Conservation (phyloP, 306 rosid genomes). For the Quercus rubra region DNA sequence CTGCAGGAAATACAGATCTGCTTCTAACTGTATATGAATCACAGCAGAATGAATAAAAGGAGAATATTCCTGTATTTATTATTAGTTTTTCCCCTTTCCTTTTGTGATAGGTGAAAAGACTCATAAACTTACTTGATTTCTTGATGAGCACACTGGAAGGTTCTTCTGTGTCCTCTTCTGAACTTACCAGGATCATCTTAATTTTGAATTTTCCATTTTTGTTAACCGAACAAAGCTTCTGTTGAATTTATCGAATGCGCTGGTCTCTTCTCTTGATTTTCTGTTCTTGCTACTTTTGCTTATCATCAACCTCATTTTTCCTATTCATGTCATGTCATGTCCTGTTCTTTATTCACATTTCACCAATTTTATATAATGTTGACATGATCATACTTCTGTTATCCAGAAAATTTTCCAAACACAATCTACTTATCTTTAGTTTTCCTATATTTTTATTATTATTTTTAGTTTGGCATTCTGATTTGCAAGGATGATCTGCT, state of each 20-base stretch:
- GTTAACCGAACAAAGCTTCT: background rate
- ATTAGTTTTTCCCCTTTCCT: background rate
- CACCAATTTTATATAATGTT: background rate
- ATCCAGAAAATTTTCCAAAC: background rate
- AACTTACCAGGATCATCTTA: background rate
- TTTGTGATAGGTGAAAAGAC: background rate
- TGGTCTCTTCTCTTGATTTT: background rate
- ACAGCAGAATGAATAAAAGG: background rate
- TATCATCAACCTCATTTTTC: constrained; percentile 7
- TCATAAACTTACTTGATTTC: background rate
- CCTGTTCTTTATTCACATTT: background rate
- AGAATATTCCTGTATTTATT: background rate
- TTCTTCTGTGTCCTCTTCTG: background rate
- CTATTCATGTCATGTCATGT: constrained; percentile 9
- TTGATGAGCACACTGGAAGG: background rate
- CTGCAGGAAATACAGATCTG: background rate
- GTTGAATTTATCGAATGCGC: background rate
- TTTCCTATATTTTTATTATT: background rate
- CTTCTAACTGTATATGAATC: background rate
- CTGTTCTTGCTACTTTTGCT: background rate
- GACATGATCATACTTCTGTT: background rate
- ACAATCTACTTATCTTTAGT: background rate
- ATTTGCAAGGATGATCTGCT: background rate
- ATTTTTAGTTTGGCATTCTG: background rate
- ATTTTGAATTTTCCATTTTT: background rate